phyloP scores from a whole-genome alignment of 2,329 filamentous ascomycete genomes.

The Cladorrhinum sp. region DNA sequence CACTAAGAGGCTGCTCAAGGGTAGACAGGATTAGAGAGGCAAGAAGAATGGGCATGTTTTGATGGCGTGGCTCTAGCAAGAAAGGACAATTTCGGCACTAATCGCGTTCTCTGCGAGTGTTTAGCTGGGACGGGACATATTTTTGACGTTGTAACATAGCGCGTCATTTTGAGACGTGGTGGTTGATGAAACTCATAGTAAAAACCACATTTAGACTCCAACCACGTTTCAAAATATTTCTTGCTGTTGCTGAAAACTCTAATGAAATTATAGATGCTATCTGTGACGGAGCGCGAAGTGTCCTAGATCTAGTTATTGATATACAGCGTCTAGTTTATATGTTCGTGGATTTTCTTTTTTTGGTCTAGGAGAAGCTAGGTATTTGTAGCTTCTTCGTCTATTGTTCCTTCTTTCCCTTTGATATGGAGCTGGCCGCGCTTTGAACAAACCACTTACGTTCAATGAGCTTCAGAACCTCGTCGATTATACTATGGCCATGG shows the following conservation, averaged over 20 bases:
- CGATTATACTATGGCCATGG: conserved; percentile 59
- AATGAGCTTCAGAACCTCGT: conserved; percentile 76
- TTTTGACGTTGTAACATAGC: conserved; percentile 13
- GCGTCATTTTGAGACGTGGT: conserved; percentile 12
- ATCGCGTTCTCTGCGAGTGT: background rate
- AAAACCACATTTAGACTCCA: conserved; percentile 1
- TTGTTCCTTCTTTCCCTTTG: conserved; percentile 53
- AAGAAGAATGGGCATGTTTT: background rate
- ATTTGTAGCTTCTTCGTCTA: conserved; percentile 31
- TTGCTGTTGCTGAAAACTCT: background rate
- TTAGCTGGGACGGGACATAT: background rate
- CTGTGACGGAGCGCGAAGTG: background rate
- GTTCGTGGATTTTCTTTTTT: background rate
- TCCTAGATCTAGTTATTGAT: conserved; percentile 10
- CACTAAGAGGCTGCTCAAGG: conserved; percentile 97
- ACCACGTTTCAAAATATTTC: background rate
- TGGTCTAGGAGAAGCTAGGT: background rate
- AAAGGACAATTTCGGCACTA: background rate
- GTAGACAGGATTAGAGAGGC: conserved; percentile 75
- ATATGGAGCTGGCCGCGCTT: conserved; percentile 39
- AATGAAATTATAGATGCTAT: background rate
- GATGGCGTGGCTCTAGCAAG: background rate
- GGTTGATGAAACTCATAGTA: conserved; percentile 4
- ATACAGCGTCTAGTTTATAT: conserved; percentile 21
- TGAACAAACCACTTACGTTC: conserved; percentile 67